These are phyloP conservation scores for Anthostomella pinea DNA, from an alignment of 2,329 filamentous ascomycete genomes.

Conservation along the genomic window DNA sequence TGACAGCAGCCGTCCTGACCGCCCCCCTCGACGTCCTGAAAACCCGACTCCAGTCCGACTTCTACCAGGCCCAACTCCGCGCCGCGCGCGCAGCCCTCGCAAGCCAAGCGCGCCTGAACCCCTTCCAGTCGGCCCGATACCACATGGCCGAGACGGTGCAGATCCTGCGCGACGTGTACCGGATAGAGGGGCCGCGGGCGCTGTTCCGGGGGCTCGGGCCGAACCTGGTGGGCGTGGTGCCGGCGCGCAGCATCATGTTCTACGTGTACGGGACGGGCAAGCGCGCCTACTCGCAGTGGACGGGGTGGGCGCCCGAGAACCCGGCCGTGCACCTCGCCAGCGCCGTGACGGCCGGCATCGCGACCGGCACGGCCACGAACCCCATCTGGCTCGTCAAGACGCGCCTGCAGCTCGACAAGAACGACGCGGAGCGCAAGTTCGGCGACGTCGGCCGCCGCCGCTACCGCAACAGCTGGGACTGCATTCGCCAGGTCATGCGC, in stretches of 20 bases:
- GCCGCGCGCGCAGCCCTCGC: slow-evolving; percentile 63
- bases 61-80: slow-evolving; percentile 81
- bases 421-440: slow-evolving; percentile 61
- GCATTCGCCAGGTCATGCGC: slow-evolving; percentile 75
- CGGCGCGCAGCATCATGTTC: slow-evolving; percentile 89
- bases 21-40: slow-evolving; percentile 92
- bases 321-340: slow-evolving; percentile 76
- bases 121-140: slow-evolving; percentile 63
- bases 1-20: slow-evolving; percentile 89
- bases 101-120: slow-evolving; percentile 56
- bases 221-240: slow-evolving; percentile 85
- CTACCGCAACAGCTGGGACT: slow-evolving; percentile 88
- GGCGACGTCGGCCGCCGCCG: slow-evolving; percentile 54
- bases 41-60: slow-evolving; percentile 89
- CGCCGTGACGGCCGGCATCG: slow-evolving; percentile 74
- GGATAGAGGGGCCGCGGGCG: slow-evolving; percentile 77
- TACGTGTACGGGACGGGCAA: slow-evolving; percentile 93
- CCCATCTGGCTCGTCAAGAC: slow-evolving; percentile 98
- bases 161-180: slow-evolving; percentile 78
- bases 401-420: slow-evolving; percentile 85
- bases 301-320: slow-evolving; percentile 67
- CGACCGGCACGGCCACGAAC: slow-evolving; percentile 88
- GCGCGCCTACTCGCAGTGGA: slow-evolving; percentile 69
- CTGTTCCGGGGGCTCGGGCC: slow-evolving; percentile 92
- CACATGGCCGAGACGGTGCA: slow-evolving; percentile 85